phyloP scores from a whole-genome alignment of 2,329 filamentous ascomycete genomes.

The Venturia oleaginea region DNA sequence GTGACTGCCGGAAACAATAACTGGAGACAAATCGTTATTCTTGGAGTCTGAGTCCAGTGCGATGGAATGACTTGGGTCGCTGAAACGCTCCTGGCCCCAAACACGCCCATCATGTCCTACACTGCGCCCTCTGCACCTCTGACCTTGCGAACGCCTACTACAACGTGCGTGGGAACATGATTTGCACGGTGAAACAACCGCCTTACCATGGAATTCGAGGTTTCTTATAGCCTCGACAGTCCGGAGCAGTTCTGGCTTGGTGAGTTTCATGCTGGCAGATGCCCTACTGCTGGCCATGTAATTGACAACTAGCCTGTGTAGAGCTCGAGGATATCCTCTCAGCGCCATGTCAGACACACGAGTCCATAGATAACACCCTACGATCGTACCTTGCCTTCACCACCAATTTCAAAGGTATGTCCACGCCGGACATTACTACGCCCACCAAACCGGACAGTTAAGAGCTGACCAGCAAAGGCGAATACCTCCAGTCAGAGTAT shows the following conservation, averaged over 20 bases:
- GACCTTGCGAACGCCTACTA: not conserved
- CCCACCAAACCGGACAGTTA: not conserved
- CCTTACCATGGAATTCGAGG: constrained; percentile 56
- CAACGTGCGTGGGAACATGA: not conserved
- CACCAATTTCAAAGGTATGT: constrained; percentile 56
- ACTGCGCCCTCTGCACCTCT: not conserved
- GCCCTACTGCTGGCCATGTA: constrained; percentile 14
- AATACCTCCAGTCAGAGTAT: constrained; percentile 66
- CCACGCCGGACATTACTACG: not conserved
- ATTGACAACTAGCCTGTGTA: constrained; percentile 24
- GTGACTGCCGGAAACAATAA: not conserved
- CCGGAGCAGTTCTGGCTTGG: constrained; percentile 87
- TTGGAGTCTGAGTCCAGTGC: not conserved
- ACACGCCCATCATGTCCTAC: not conserved
- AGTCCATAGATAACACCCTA: constrained; percentile 73
- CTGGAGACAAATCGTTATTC: too few species aligned
- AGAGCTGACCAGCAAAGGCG: constrained; percentile 39
- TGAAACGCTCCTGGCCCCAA: not conserved
- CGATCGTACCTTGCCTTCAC: constrained; percentile 76
- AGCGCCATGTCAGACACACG: constrained; percentile 49
- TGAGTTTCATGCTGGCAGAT: constrained; percentile 35
- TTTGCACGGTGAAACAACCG: not conserved
- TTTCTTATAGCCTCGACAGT: constrained; percentile 60
- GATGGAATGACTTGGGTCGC: not conserved
- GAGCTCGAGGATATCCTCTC: constrained; percentile 60